These are phyloP conservation scores for Geotrichum aggregatum DNA, from an alignment of 1,139 yeast genomes.

Conservation along the genomic window DNA sequence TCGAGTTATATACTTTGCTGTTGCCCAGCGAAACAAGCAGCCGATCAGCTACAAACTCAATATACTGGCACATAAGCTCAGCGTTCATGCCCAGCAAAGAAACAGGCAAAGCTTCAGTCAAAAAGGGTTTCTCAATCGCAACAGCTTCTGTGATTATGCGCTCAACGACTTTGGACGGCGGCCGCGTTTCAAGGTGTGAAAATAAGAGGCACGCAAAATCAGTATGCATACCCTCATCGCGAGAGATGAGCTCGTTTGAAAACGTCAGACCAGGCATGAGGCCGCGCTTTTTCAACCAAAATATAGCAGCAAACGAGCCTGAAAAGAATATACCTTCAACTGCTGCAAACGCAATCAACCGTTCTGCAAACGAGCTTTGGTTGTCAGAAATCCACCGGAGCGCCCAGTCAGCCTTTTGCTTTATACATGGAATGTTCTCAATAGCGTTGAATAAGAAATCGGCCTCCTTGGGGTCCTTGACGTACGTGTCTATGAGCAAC, in stretches of 20 bases:
- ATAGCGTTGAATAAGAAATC: constrained; percentile 88
- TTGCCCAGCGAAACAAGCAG: constrained; percentile 84
- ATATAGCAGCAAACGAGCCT: constrained; percentile 94
- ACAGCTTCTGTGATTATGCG: constrained; percentile 92
- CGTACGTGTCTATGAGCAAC: constrained; percentile 84
- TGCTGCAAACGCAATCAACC: constrained; percentile 97
- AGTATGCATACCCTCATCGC: constrained; percentile 97
- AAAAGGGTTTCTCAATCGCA: constrained; percentile 83
- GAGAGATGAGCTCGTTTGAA: constrained; percentile 91
- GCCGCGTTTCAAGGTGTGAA: constrained; percentile 86
- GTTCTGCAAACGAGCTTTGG: constrained; percentile 85
- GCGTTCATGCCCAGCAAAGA: constrained; percentile 90
- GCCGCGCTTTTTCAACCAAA: constrained; percentile 96
- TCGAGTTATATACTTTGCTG: constrained; percentile 76
- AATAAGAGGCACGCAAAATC: constrained; percentile 94
- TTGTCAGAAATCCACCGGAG: constrained; percentile 89
- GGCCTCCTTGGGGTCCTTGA: constrained; percentile 90
- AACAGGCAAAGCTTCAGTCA: constrained; percentile 88
- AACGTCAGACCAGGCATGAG: constrained; percentile 96
- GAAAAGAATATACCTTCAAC: constrained; percentile 98
- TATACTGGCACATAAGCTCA: constrained; percentile 90
- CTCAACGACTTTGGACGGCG: constrained; percentile 69
- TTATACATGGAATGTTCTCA: constrained; percentile 88
- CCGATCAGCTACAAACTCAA: constrained; percentile 95
- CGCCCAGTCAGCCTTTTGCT: constrained; percentile 97